A percentile compares a stretch with the other conserved stretches of the same genome.
These are phyloP conservation scores for Coemansia guatemalensis DNA, from an alignment of 192 early-diverging fungal genomes.

Conservation along the genomic window DNA sequence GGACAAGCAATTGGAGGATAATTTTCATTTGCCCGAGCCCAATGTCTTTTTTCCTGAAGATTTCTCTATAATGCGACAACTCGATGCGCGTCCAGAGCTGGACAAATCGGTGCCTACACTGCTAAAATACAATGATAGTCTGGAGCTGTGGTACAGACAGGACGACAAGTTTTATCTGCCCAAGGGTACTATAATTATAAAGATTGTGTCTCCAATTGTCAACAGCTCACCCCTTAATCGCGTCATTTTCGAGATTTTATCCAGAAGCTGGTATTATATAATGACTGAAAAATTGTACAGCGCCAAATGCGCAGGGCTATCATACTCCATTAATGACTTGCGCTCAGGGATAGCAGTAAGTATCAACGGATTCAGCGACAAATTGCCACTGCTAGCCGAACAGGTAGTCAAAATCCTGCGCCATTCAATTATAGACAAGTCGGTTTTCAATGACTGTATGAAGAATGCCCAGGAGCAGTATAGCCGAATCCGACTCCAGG, in stretches of 20 bases:
- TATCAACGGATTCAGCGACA: constrained; percentile 83
- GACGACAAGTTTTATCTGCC: constrained; percentile 89
- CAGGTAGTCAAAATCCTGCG: constrained; percentile 64
- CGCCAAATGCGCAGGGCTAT: constrained; percentile 73
- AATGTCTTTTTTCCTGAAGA: constrained; percentile 28
- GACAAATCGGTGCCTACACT: constrained; percentile 10
- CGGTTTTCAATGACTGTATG: too few species aligned
- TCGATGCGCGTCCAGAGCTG: neutral
- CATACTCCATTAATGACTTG: constrained; percentile 59
- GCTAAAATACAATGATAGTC: constrained; percentile 6
- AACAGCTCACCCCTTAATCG: constrained; percentile 54
- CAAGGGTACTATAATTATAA: constrained; percentile 55
- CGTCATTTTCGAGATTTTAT: constrained; percentile 63
- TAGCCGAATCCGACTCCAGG: too few species aligned
- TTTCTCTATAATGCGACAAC: neutral
- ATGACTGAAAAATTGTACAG: constrained; percentile 80
- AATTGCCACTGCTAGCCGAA: constrained; percentile 63
- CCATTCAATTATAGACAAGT: constrained; percentile 54
- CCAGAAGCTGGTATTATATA: constrained; percentile 67
- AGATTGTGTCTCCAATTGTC: constrained; percentile 1
- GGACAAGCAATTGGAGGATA: too few species aligned
- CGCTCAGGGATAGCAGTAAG: constrained; percentile 62
- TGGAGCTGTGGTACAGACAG: constrained; percentile 84
- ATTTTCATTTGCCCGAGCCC: constrained; percentile 4
- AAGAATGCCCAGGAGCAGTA: too few species aligned